Percentiles rank a stretch among this genome's conserved stretches.
These are phyloP conservation scores for Trichoderma gracile DNA, from an alignment of 2,329 filamentous ascomycete genomes.

Conservation along the genomic window DNA sequence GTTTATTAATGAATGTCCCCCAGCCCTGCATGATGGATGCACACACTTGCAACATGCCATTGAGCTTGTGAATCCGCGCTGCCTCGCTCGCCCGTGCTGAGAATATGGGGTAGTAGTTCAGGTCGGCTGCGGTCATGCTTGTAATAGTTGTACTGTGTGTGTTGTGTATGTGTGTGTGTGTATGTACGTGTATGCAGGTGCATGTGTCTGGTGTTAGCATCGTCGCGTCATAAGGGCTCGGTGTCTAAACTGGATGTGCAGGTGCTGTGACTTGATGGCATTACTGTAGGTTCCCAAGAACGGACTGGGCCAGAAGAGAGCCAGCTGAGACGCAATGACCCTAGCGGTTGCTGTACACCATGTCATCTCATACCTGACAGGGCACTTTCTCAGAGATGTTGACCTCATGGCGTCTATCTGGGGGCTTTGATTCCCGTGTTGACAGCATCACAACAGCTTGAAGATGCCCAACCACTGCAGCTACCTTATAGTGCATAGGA, in stretches of 20 bases:
- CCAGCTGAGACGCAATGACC: neutral
- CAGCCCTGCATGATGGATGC: neutral
- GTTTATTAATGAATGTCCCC: neutral
- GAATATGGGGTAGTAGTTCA: neutral
- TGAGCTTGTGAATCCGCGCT: neutral
- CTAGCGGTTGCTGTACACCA: too few relatives aligned
- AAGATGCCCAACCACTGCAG: neutral
- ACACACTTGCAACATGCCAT: neutral
- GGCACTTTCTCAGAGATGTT: too few relatives aligned
- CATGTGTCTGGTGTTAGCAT: constrained; percentile 3
- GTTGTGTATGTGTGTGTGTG: neutral
- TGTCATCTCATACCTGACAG: too few relatives aligned
- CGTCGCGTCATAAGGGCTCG: constrained; percentile 18
- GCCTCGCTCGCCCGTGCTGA: neutral
- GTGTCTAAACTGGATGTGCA: constrained; percentile 14
- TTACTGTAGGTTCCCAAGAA: neutral
- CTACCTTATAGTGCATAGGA: neutral
- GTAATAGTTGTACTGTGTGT: neutral
- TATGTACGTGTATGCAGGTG: neutral
- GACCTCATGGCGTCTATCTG: too few relatives aligned
- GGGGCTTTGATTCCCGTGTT: too few relatives aligned
- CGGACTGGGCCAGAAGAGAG: neutral
- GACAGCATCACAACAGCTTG: too few relatives aligned
- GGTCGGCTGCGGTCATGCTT: neutral
- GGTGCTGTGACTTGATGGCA: neutral